These are phyloP conservation scores for Pezicula carpinea DNA, from an alignment of 2,329 filamentous ascomycete species.

Conservation along the genomic window DNA sequence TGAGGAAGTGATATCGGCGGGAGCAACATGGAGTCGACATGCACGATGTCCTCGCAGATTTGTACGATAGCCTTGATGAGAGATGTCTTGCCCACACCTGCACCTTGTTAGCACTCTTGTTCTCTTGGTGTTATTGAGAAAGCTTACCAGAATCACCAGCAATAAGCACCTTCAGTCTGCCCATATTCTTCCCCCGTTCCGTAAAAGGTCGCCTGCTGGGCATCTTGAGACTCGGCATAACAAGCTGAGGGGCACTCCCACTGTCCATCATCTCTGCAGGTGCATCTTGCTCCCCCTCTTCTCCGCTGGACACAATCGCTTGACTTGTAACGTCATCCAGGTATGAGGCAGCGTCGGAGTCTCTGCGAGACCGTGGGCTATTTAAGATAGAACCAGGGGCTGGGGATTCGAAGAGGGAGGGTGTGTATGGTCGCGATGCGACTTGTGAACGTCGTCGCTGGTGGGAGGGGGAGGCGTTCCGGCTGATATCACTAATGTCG, in stretches of 20 bases:
- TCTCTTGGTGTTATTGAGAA: neutral
- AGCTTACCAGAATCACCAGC: conserved; percentile 68
- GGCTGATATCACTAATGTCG: conserved; percentile 29
- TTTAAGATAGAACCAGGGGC: conserved; percentile 40
- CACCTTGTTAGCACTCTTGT: conserved; percentile 10
- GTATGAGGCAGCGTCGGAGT: conserved; percentile 45
- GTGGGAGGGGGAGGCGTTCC: conserved; percentile 26
- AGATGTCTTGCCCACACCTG: conserved; percentile 83
- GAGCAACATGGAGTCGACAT: conserved; percentile 61
- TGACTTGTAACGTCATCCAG: conserved; percentile 39
- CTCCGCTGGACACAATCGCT: conserved; percentile 27
- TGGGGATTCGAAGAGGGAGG: conserved; percentile 36
- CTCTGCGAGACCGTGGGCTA: conserved; percentile 45
- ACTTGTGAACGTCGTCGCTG: conserved; percentile 27
- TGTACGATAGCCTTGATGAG: conserved; percentile 86
- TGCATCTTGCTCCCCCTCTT: conserved; percentile 37
- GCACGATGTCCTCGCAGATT: conserved; percentile 84
- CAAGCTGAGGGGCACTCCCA: conserved; percentile 67
- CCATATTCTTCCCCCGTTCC: conserved; percentile 75
- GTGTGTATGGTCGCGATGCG: conserved; percentile 41
- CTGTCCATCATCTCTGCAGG: conserved; percentile 42
- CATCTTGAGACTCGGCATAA: conserved; percentile 96
- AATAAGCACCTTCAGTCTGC: conserved; percentile 83
- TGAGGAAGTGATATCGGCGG: conserved; percentile 26
- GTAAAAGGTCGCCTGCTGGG: conserved; percentile 87